phyloP scores from a whole-genome alignment of 441 rosid genomes.

The Arabidopsis lyrata region DNA sequence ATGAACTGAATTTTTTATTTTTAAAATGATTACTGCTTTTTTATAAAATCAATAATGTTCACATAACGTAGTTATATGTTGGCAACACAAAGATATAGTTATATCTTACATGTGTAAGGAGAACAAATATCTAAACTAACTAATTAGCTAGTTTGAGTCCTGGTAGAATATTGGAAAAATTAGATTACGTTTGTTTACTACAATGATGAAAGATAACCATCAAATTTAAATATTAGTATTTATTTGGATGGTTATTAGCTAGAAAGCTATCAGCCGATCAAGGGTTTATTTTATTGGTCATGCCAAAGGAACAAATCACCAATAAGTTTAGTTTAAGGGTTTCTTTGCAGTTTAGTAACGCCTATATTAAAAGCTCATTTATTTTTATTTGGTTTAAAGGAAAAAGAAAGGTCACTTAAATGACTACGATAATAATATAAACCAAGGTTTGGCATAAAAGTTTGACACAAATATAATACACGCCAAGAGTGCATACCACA shows the following conservation, averaged over 20 bases:
- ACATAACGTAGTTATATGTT: no score
- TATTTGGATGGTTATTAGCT: conserved; percentile 20
- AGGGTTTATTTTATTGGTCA: conserved; percentile 20
- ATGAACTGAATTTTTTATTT: no score
- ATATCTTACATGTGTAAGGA: background rate
- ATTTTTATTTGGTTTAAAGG: conserved; percentile 15
- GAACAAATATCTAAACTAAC: background rate
- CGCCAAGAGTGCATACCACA: conserved; percentile 39
- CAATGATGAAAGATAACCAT: conserved; percentile 13
- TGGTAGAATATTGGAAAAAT: background rate
- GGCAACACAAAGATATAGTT: no score
- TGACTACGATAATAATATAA: conserved; percentile 33
- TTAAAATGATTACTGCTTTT: no score
- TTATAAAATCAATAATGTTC: no score
- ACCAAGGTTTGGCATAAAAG: conserved; percentile 35
- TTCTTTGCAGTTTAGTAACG: background rate
- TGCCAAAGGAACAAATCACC: conserved; percentile 21
- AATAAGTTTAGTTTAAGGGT: background rate
- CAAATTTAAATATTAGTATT: background rate
- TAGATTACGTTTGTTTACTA: background rate
- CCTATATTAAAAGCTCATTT: background rate
- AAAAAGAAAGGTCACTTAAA: conserved; percentile 27
- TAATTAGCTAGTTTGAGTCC: background rate
- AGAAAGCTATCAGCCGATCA: conserved; percentile 27
- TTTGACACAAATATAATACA: conserved; percentile 37